These are phyloP conservation scores for Aspergillus cavernicola DNA, from an alignment of 495 filamentous ascomycete species.

Conservation along the genomic window DNA sequence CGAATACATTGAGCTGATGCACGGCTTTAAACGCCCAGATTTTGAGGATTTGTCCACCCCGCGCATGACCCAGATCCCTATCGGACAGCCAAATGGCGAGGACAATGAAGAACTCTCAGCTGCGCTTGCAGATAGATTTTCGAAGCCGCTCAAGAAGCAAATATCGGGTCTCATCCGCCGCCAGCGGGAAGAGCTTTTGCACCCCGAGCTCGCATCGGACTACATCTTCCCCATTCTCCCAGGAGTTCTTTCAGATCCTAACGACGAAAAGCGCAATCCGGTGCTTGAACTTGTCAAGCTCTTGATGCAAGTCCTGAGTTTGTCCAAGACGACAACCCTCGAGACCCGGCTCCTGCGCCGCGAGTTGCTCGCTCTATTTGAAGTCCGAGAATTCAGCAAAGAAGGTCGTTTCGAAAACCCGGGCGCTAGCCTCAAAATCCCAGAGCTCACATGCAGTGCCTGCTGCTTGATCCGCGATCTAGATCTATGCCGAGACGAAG, in stretches of 20 bases:
- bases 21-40: conserved; percentile 68
- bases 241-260: conserved; percentile 62
- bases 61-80: conserved; percentile 71
- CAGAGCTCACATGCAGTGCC: conserved; percentile 75
- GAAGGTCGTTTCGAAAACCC: conserved; percentile 87
- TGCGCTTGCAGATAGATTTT: conserved; percentile 71
- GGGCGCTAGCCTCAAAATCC: conserved; percentile 64
- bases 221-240: conserved; percentile 84
- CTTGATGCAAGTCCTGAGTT: conserved; percentile 82
- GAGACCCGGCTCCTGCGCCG: conserved; percentile 84
- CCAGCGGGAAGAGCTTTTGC: conserved; percentile 84
- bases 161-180: conserved; percentile 72
- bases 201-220: conserved; percentile 81
- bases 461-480: conserved; percentile 86
- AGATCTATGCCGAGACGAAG: conserved; percentile 91
- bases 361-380: conserved; percentile 83
- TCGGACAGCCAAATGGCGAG: conserved; percentile 45
- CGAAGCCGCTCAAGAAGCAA: conserved; percentile 85
- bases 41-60: conserved; percentile 53
- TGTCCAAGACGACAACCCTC: conserved; percentile 76
- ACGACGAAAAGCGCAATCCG: conserved; percentile 63
- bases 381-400: conserved; percentile 87
- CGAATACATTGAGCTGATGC: conserved; percentile 95
- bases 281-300: conserved; percentile 86
- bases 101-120: conserved; percentile 54